Percentiles rank a stretch among this genome's conserved stretches.
Conservation (phyloP, 2,329 filamentous ascomycete genomes). For the Pseudopithomyces maydicus region DNA sequence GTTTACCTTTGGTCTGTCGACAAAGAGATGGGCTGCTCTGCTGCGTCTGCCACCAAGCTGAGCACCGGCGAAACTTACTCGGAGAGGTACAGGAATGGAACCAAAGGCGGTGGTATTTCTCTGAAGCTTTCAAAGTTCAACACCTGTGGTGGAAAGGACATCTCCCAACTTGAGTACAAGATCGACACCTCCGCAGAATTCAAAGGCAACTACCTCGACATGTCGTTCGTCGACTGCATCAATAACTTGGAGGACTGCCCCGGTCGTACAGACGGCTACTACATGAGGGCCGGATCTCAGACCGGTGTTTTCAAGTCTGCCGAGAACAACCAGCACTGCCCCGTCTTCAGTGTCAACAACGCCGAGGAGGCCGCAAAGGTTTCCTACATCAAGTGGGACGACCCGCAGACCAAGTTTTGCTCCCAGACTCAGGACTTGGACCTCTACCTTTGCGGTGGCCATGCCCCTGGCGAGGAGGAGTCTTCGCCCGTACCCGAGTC, state of each 20-base stretch:
- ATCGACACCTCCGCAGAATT: conserved; percentile 17
- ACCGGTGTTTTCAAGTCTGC: conserved; percentile 20
- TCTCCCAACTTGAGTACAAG: conserved; percentile 48
- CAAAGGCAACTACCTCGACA: conserved; percentile 42
- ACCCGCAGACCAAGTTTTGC: conserved; percentile 42
- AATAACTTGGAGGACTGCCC: conserved; percentile 32
- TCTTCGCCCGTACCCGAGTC: conserved; percentile 10
- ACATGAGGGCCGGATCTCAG: conserved; percentile 31
- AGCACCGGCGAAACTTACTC: conserved; percentile 35
- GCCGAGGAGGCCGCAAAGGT: conserved; percentile 28
- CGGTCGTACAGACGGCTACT: conserved; percentile 39
- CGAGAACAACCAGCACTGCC: conserved; percentile 37
- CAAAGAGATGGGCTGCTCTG: conserved; percentile 32
- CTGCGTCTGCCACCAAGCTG: conserved; percentile 27
- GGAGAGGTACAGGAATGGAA: conserved; percentile 35
- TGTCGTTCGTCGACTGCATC: conserved; percentile 45
- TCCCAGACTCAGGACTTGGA: conserved; percentile 27
- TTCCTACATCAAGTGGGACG: conserved; percentile 39
- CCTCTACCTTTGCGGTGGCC: conserved; percentile 42
- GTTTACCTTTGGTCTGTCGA: conserved; percentile 48
- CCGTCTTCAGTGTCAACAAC: conserved; percentile 32
- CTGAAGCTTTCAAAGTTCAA: conserved; percentile 46
- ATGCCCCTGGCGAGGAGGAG: conserved; percentile 26
- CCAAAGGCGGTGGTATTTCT: conserved; percentile 39
- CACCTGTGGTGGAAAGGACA: conserved; percentile 33